Evolutionary conservation across 306 rosid species (phyloP), one percentile per base, ranked within the genome.

Genomic region (Vicia sativa): DNA sequence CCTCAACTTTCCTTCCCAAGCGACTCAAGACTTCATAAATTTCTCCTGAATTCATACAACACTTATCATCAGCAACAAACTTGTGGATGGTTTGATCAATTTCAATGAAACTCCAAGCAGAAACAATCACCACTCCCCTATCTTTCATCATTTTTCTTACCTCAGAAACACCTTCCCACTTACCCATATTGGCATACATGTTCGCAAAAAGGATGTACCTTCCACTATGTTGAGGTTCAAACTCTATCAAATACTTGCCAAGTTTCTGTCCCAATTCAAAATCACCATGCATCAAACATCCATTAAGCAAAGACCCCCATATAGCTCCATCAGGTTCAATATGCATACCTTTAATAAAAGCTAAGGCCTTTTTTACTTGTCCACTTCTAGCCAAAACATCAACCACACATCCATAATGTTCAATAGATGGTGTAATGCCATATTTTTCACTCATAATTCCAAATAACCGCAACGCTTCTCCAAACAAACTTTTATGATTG

Each of bases 361-460:
- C 37, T 21, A 79, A 71, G 2, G 91, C 87, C 63, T 74, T 80
- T 26, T 75, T 70, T 4, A 66, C 53, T 57, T 16, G 65, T 44
- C 87, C 89, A 2, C 79, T 56, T 37, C 84, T 82, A 0, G 84
- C 87, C 87, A 82, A 73, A 71, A 78, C 59, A 82, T 87, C 86
- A 67, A 80, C 84, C 76, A 87, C 69, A 53, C 84, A 82, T 7
- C 89, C 87, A 38, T 82, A 87, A 46, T 84, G 92, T 69, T 84
- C 87, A 60, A 84, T 82, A 60, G 56, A 78, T 1, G 84, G 84
- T 6, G 48, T 35, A 18, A 82, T 81, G 68, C 78, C 81, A 68
- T 81, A 80, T 63, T 70, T 68, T 70, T 82, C 80, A 34, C 41
- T 35, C 92, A 82, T 84, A 13, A 71, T 70, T 62, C 65, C 55